Evolutionary conservation across 1,139 yeast species (phyloP), one percentile per base, ranked within the genome.

Genomic region (Saccharomyces pastorianus): DNA sequence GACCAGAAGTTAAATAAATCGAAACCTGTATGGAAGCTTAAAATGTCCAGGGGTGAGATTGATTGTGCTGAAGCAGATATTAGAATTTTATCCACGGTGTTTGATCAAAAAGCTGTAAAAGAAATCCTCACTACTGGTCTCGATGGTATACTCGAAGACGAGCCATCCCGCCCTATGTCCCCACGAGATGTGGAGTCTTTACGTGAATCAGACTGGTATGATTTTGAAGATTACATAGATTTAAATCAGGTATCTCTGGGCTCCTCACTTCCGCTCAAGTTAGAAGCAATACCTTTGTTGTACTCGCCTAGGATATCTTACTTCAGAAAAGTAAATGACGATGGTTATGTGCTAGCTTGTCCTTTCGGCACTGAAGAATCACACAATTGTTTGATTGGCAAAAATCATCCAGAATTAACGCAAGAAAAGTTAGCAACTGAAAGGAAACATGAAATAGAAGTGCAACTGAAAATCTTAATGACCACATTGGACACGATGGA

Each of bases 261-360:
- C 2, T 73, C 80, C 4, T 74, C 79, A 1, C 71, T 76, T 48
- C 95, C 95, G 0, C 38, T 62, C 6, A 75, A 75, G 51, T 78
- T 89, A 53, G 76, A 75, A 41, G 78, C 86, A 0, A 63, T 78
- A 14, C 93, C 95, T 1, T 76, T 90, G 58, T 75, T 87, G 50
- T 80, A 74, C 57, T 76, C 93, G 2, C 96, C 96, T 0, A 76
- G 85, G 57, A 83, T 88, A 63, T 82, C 88, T 7, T 90, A 88
- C 65, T 80, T 86, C 61, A 74, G 96, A 55, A 89, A 88, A 58
- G 74, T 81, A 1, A 81, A 77, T 54, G 75, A 73, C 11, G 76
- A 80, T 6, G 77, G 78, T 3, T 75, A 76, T 34, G 76, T 76
- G 27, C 80, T 84, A 8, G 74, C 71, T 0, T 81, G 67, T 64